Conservation (phyloP, 257 asterid species). For the Agastache rugosa region DNA sequence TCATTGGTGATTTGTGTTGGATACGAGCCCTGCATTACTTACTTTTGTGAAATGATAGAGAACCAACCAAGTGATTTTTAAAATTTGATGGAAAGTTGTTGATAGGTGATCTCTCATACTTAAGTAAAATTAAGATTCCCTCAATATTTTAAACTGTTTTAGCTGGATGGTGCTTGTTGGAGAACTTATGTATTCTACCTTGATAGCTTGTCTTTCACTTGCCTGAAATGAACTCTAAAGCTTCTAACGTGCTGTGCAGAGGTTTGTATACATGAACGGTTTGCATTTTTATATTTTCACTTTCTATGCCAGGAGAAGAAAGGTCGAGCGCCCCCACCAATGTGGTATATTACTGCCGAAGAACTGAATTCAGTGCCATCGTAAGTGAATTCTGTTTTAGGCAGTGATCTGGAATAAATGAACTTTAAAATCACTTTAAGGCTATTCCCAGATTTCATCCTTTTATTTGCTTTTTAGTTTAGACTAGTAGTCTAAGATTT, state of each 20-base stretch:
- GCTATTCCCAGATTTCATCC: constrained; percentile 26
- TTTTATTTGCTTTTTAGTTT: constrained; percentile 5
- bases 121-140: neutral
- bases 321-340: constrained; percentile 75
- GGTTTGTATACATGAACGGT: neutral
- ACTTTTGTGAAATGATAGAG: constrained; percentile 7
- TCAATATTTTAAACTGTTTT: constrained; percentile 14
- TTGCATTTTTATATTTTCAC: neutral
- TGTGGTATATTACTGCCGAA: constrained; percentile 75
- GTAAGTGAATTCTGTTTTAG: constrained; percentile 56
- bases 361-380: constrained; percentile 83
- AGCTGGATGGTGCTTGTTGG: constrained; percentile 7
- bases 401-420: constrained; percentile 15
- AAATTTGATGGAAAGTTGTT: neutral
- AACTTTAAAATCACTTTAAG: neutral
- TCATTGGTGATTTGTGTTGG: constrained; percentile 2
- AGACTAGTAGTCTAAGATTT: constrained; percentile 34
- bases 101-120: neutral
- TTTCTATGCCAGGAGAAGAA: constrained; percentile 69
- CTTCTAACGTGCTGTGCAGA: neutral
- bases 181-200: neutral
- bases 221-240: constrained; percentile 16
- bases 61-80: neutral
- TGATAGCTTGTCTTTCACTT: constrained; percentile 6
- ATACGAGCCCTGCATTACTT: neutral